Evolutionary conservation across 2,329 filamentous ascomycete genomes (phyloP).

Genomic region (Pyrenophora seminiperda): DNA sequence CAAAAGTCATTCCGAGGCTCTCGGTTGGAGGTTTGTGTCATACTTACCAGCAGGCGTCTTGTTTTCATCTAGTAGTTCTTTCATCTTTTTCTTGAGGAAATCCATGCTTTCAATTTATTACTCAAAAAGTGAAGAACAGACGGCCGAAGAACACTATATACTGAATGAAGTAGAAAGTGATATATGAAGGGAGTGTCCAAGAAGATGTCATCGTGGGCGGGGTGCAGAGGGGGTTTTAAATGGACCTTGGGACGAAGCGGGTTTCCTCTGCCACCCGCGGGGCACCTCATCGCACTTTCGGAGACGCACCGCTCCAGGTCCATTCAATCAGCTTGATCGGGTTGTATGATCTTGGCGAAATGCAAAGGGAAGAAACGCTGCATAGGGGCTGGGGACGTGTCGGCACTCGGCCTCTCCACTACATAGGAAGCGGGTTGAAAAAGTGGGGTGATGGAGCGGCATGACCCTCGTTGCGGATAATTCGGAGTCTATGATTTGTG

Average conservation of each 20-base stretch:
- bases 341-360: conserved; percentile 27
- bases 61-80: conserved; percentile 51
- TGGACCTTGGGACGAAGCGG: conserved; percentile 12
- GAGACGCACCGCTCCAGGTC: conserved; percentile 7
- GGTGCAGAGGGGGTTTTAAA: conserved; percentile 28
- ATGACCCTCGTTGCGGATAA: conserved; percentile 32
- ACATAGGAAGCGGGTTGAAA: conserved; percentile 25
- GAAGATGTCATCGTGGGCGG: conserved; percentile 10
- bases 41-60: conserved; percentile 38
- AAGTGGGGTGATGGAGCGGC: conserved; percentile 32
- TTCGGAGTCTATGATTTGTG: conserved; percentile 22
- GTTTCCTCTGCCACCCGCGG: conserved; percentile 17
- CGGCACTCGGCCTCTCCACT: conserved; percentile 13
- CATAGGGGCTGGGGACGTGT: conserved; percentile 14
- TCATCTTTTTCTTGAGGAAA: conserved; percentile 55
- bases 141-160: neutral
- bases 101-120: conserved; percentile 42
- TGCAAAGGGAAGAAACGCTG: conserved; percentile 17
- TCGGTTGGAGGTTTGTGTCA: neutral
- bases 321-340: conserved; percentile 18
- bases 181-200: conserved; percentile 8
- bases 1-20: neutral
- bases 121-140: neutral
- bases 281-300: conserved; percentile 12
- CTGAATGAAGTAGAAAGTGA: neutral